These are phyloP conservation scores for Microglena sp. DNA, from an alignment of 139 green algal genomes.

Conservation along the genomic window DNA sequence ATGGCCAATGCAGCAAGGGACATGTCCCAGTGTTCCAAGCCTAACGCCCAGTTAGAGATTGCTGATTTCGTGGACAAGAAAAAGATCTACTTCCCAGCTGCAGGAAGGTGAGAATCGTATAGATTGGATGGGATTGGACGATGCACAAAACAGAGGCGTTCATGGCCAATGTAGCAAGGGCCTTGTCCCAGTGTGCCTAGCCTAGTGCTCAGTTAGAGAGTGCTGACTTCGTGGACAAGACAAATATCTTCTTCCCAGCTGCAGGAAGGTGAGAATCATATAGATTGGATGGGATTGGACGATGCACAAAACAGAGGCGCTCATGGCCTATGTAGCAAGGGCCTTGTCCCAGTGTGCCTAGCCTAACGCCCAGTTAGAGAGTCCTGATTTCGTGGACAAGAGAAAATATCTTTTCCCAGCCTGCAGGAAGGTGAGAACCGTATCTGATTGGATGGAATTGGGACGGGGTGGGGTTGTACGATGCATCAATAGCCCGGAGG, in stretches of 20 bases:
- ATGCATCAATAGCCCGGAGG: neutral
- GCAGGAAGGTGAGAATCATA: neutral
- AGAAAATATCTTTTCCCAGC: constrained; percentile 2
- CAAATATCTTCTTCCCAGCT: constrained; percentile 5
- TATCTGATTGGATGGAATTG: too few species aligned
- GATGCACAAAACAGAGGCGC: neutral
- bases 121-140: too few species aligned
- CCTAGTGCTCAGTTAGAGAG: neutral
- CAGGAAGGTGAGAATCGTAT: neutral
- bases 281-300: too few species aligned
- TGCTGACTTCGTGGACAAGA: constrained; percentile 5
- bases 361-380: neutral
- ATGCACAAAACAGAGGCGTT: neutral
- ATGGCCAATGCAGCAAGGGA: too few species aligned
- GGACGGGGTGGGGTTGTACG: too few species aligned
- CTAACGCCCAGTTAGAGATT: neutral
- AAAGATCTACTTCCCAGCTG: constrained; percentile 5
- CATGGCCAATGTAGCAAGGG: too few species aligned
- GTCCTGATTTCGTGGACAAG: constrained; percentile 3
- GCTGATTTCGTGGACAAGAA: constrained; percentile 3
- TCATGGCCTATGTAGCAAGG: too few species aligned
- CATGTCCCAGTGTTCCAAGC: too few species aligned
- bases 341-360: too few species aligned
- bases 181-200: too few species aligned
- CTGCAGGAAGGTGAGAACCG: neutral